Conservation (phyloP, 192 early-diverging fungal genomes). For the Phlyctochytrium planicorne region DNA sequence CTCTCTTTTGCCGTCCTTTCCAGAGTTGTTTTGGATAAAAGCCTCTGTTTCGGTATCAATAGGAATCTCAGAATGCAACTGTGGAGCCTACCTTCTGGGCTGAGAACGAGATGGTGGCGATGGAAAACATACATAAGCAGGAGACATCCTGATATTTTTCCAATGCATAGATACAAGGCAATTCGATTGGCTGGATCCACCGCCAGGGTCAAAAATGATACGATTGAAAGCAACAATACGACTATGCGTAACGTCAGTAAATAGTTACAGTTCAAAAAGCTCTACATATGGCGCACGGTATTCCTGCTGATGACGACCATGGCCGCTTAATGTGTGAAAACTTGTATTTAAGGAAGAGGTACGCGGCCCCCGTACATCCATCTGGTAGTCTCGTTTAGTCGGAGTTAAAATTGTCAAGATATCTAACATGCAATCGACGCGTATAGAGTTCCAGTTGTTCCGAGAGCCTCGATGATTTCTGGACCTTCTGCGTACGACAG, state of each 20-base stretch:
- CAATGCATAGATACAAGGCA: not conserved
- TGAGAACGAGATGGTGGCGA: slow-evolving; percentile 15
- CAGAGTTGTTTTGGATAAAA: not conserved
- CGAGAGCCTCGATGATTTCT: slow-evolving; percentile 6
- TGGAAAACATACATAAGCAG: slow-evolving; percentile 11
- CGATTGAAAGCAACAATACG: not conserved
- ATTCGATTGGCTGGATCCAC: not conserved
- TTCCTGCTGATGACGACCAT: slow-evolving; percentile 1
- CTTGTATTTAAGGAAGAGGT: slow-evolving; percentile 11
- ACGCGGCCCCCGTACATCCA: slow-evolving; percentile 5
- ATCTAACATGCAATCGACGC: slow-evolving; percentile 5
- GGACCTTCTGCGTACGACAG: not conserved
- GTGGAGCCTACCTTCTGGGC: slow-evolving; percentile 6
- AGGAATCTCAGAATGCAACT: too few relatives aligned
- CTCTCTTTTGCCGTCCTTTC: too few relatives aligned
- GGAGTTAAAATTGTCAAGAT: not conserved
- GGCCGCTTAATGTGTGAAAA: slow-evolving; percentile 3
- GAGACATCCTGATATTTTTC: slow-evolving; percentile 6
- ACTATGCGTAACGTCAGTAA: not conserved
- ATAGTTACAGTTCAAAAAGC: too few relatives aligned
- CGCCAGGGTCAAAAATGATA: not conserved
- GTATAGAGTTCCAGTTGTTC: slow-evolving; percentile 8
- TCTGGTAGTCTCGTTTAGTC: not conserved
- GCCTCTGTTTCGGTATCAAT: too few relatives aligned
- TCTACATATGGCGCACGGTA: slow-evolving; percentile 7